These are phyloP conservation scores for Saccharomycopsis sp. DNA, from an alignment of 805 yeast species.

Conservation along the genomic window DNA sequence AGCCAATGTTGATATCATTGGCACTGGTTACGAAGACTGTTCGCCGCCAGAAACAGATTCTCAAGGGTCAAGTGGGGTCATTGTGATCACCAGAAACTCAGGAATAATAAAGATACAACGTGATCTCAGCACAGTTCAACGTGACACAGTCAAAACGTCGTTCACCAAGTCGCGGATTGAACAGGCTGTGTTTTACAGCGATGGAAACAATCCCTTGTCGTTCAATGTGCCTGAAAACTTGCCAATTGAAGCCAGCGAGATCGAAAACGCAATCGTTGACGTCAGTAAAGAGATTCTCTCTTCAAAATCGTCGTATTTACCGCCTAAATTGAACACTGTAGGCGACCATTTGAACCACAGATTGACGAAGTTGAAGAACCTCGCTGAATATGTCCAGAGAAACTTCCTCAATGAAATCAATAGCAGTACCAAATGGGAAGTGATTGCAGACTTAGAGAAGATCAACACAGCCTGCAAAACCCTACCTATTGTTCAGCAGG, in stretches of 20 bases:
- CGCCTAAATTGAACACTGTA: conserved; percentile 45
- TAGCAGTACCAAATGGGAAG: conserved; percentile 32
- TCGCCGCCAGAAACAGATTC: not conserved
- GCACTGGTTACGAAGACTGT: conserved; percentile 47
- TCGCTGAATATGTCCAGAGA: conserved; percentile 38
- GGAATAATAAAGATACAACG: conserved; percentile 62
- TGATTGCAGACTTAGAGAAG: conserved; percentile 37
- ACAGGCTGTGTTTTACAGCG: conserved; percentile 70
- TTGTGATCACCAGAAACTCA: conserved; percentile 40
- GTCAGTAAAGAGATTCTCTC: conserved; percentile 51
- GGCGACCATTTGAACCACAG: conserved; percentile 48
- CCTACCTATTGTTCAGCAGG: conserved; percentile 25
- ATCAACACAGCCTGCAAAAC: conserved; percentile 42
- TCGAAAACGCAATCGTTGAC: conserved; percentile 44
- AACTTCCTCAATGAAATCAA: conserved; percentile 39
- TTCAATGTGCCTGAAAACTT: conserved; percentile 41
- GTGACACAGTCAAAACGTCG: conserved; percentile 24
- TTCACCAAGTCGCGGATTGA: conserved; percentile 69
- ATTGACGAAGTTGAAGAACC: conserved; percentile 34
- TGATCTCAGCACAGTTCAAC: conserved; percentile 27
- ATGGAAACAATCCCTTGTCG: conserved; percentile 39
- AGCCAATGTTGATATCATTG: conserved; percentile 45
- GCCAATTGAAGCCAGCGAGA: conserved; percentile 37
- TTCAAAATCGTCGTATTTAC: conserved; percentile 51
- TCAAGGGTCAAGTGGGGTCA: conserved; percentile 10